Evolutionary conservation across 768 basidiomycete genomes (phyloP).

Genomic region (Hygrocybe punicea): DNA sequence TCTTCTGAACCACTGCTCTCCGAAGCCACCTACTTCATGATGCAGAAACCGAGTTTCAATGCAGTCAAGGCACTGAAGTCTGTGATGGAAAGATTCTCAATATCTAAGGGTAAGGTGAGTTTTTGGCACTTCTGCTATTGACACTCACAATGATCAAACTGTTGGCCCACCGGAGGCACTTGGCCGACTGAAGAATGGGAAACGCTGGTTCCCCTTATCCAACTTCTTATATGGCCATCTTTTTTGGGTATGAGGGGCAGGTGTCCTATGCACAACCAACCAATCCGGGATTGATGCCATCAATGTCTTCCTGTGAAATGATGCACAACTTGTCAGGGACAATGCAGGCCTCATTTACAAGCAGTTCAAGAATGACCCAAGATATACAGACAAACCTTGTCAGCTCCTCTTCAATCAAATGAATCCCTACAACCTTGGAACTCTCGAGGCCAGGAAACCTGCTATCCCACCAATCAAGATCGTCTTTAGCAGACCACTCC

Average conservation of each 20-base stretch:
- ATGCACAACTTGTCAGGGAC: background rate
- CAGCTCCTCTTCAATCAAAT: constrained; percentile 19
- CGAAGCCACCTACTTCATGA: constrained; percentile 25
- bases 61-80: constrained; percentile 7
- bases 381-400: no score
- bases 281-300: constrained; percentile 22
- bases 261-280: constrained; percentile 24
- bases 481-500: no score
- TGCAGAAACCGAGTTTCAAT: constrained; percentile 12
- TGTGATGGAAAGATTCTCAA: constrained; percentile 14
- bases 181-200: background rate
- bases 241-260: constrained; percentile 19
- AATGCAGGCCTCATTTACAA: constrained; percentile 22
- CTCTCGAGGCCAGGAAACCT: constrained; percentile 13
- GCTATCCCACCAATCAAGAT: constrained; percentile 18
- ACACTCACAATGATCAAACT: constrained; percentile 6
- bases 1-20: constrained; percentile 30
- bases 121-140: constrained; percentile 17
- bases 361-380: constrained; percentile 24
- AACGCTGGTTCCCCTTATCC: background rate
- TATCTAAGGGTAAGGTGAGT: constrained; percentile 28
- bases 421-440: constrained; percentile 20
- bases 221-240: constrained; percentile 1
- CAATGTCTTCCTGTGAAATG: constrained; percentile 17
- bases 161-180: background rate